These are phyloP conservation scores for Perkinsus marinus DNA, from an alignment of 169 alveolate genomes.

Conservation along the genomic window DNA sequence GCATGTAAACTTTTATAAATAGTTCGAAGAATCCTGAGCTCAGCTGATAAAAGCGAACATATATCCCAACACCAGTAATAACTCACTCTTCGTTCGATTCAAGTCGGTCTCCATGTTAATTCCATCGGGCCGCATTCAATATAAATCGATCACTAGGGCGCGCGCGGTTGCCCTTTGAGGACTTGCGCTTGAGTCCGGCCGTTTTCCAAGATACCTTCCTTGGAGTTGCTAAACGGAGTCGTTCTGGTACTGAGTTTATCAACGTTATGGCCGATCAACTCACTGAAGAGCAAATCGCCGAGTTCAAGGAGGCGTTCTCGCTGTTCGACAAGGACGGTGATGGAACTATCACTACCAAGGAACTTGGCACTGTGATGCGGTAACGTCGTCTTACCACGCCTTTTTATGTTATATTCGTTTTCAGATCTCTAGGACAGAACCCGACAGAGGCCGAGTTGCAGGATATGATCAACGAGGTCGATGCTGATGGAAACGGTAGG, in stretches of 20 bases:
- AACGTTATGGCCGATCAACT: constrained; percentile 86
- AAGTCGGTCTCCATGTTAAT: not conserved
- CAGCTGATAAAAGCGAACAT: too few relatives aligned
- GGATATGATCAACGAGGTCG: constrained; percentile 86
- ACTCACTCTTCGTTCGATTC: too few relatives aligned
- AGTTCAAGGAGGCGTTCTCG: constrained; percentile 98
- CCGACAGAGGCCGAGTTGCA: constrained; percentile 92
- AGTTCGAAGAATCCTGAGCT: too few relatives aligned
- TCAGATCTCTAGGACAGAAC: constrained; percentile 77
- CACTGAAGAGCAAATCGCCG: constrained; percentile 98
- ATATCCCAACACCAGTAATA: too few relatives aligned
- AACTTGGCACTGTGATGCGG: constrained; percentile 89
- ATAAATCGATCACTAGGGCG: not conserved
- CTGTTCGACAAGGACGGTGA: constrained; percentile 99
- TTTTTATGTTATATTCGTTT: not conserved
- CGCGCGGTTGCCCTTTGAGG: not conserved
- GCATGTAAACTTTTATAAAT: too few relatives aligned
- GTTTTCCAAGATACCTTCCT: not conserved
- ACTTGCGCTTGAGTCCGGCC: not conserved
- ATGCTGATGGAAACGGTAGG: constrained; percentile 78
- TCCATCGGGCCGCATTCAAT: not conserved
- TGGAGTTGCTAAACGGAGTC: too few relatives aligned
- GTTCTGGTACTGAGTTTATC: not conserved
- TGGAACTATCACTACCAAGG: constrained; percentile 92
- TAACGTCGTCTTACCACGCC: constrained; percentile 32